Conservation (phyloP, 1,139 yeast genomes). For the Pneumocystis jirovecii region DNA sequence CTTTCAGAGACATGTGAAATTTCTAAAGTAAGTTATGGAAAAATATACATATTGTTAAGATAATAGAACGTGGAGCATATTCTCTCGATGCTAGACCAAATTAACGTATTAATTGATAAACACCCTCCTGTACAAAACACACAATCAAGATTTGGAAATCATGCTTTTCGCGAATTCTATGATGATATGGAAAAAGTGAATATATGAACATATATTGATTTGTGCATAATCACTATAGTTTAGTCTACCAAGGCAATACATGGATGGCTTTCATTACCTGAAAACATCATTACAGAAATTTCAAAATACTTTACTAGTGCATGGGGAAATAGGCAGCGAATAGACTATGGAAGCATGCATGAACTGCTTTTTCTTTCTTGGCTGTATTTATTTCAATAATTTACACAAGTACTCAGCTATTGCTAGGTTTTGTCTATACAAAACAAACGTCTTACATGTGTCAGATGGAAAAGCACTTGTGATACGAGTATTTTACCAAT, state of each 20-base stretch:
- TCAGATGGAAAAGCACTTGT: constrained; percentile 20
- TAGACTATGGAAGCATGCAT: constrained; percentile 96
- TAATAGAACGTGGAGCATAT: not conserved
- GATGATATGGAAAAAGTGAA: constrained; percentile 37
- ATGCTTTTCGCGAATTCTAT: constrained; percentile 73
- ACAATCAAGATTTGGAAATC: constrained; percentile 79
- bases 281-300: constrained; percentile 15
- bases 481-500: constrained; percentile 46
- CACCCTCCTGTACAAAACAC: constrained; percentile 62
- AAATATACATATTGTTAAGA: not conserved
- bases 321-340: constrained; percentile 74
- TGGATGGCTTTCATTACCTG: constrained; percentile 20
- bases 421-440: constrained; percentile 16
- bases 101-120: constrained; percentile 32
- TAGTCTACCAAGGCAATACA: constrained; percentile 19
- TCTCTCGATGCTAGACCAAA: constrained; percentile 29
- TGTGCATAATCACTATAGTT: not conserved
- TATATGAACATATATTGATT: constrained; percentile 1
- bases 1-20: not conserved
- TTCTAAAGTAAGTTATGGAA: not conserved
- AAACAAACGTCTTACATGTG: constrained; percentile 5
- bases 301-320: constrained; percentile 43
- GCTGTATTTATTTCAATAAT: constrained; percentile 35
- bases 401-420: constrained; percentile 17
- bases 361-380: constrained; percentile 75